phyloP scores from a whole-genome alignment of 352 stramenopile genomes.

The Phytophthora litchii region DNA sequence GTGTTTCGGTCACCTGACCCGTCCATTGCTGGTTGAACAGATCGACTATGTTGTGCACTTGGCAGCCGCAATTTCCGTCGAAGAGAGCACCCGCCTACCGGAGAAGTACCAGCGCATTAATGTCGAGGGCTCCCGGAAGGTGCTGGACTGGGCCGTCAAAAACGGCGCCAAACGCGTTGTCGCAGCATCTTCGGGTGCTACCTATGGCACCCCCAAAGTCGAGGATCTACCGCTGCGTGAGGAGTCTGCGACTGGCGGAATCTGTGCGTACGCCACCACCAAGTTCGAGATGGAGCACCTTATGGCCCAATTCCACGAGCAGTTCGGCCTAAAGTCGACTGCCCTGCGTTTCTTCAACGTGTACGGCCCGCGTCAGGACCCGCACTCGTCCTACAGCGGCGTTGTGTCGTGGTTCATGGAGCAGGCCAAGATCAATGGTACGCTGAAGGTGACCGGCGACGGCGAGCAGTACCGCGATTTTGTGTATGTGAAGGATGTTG shows the following conservation, averaged over 20 bases:
- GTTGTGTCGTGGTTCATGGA: conserved; percentile 88
- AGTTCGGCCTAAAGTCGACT: conserved; percentile 71
- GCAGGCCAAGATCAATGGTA: conserved; percentile 80
- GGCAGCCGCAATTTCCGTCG: conserved; percentile 79
- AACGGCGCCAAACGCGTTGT: conserved; percentile 80
- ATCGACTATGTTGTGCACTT: conserved; percentile 84
- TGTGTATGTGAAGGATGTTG: conserved; percentile 84
- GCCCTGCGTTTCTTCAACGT: conserved; percentile 87
- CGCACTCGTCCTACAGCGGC: conserved; percentile 80
- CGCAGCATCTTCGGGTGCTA: conserved; percentile 73
- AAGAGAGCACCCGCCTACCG: conserved; percentile 80
- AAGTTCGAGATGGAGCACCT: conserved; percentile 86
- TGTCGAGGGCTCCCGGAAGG: conserved; percentile 74
- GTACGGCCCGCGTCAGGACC: conserved; percentile 81
- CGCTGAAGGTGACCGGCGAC: conserved; percentile 72
- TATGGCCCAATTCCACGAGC: conserved; percentile 68
- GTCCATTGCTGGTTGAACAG: conserved; percentile 30
- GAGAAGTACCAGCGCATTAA: conserved; percentile 88
- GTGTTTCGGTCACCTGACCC: conserved; percentile 17
- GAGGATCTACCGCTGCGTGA: conserved; percentile 73
- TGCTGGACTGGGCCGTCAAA: conserved; percentile 76
- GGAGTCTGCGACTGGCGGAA: conserved; percentile 69
- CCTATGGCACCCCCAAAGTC: conserved; percentile 64
- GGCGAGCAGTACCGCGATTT: conserved; percentile 86
- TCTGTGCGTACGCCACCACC: conserved; percentile 79